Conservation (phyloP, 1,284 basidiomycete genomes). For the Baeospora myosura region DNA sequence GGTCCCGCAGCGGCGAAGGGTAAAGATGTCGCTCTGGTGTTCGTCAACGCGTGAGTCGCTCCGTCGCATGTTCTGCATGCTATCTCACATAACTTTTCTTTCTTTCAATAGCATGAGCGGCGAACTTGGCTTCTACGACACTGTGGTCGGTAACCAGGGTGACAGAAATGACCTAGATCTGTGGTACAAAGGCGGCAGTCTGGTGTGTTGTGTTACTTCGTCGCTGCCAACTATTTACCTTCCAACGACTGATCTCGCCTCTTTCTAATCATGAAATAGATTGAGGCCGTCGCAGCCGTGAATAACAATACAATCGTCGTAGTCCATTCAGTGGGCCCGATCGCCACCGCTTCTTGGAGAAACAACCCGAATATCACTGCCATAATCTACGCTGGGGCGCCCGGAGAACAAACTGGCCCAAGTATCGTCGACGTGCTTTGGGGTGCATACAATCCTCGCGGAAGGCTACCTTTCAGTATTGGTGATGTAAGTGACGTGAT, state of each 20-base stretch:
- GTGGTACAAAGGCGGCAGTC: constrained; percentile 46
- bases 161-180: constrained; percentile 69
- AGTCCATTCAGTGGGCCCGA: constrained; percentile 69
- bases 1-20: constrained; percentile 40
- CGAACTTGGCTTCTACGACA: constrained; percentile 41
- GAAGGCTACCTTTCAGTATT: constrained; percentile 50
- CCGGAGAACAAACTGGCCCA: constrained; percentile 60
- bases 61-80: not conserved
- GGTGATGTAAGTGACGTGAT: constrained; percentile 50
- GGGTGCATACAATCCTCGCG: constrained; percentile 46
- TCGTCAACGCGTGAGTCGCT: constrained; percentile 46
- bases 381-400: constrained; percentile 40
- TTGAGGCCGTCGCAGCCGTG: constrained; percentile 21
- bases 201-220: constrained; percentile 20
- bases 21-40: constrained; percentile 57
- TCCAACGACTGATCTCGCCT: no score
- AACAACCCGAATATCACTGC: constrained; percentile 57
- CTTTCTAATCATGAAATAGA: constrained; percentile 10
- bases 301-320: constrained; percentile 59
- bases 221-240: not conserved
- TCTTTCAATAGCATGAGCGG: constrained; percentile 25
- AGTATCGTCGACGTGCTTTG: constrained; percentile 45
- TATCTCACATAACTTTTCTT: not conserved
- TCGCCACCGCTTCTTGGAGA: constrained; percentile 72
- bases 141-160: constrained; percentile 55